These are phyloP conservation scores for Bacidia rubella DNA, from an alignment of 495 filamentous ascomycete species.

Conservation along the genomic window DNA sequence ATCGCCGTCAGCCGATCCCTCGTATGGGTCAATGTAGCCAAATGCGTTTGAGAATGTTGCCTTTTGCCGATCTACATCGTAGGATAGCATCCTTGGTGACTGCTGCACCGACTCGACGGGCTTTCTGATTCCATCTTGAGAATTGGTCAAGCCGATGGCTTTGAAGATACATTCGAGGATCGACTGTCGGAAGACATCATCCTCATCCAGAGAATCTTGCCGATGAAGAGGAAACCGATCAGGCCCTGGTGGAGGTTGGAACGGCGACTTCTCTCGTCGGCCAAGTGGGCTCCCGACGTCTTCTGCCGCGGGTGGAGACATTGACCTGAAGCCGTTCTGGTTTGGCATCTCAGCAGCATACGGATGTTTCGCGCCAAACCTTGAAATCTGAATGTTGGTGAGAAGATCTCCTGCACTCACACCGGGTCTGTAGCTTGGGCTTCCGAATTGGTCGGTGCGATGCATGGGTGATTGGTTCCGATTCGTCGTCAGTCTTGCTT, in stretches of 20 bases:
- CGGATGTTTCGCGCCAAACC: constrained; percentile 29
- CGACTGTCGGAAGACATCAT: constrained; percentile 73
- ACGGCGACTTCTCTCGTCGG: constrained; percentile 42
- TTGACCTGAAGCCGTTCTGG: constrained; percentile 20
- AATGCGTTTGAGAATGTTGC: constrained; percentile 83
- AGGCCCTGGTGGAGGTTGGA: constrained; percentile 40
- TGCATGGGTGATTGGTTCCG: constrained; percentile 14
- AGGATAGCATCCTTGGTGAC: constrained; percentile 74
- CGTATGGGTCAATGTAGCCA: constrained; percentile 85
- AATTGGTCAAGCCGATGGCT: constrained; percentile 68
- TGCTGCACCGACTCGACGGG: constrained; percentile 61
- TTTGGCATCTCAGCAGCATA: constrained; percentile 2
- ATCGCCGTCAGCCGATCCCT: constrained; percentile 68
- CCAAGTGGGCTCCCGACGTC: constrained; percentile 42
- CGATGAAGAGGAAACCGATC: constrained; percentile 41
- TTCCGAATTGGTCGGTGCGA: not conserved
- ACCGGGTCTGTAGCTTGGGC: constrained; percentile 16
- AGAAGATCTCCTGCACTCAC: constrained; percentile 68
- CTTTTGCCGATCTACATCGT: constrained; percentile 72
- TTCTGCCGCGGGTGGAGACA: constrained; percentile 21
- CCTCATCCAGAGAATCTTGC: constrained; percentile 70
- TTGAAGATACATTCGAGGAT: constrained; percentile 94
- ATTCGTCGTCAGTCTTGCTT: constrained; percentile 38
- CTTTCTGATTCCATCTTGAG: constrained; percentile 45
- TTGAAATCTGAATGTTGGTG: constrained; percentile 62